Conservation (phyloP, 768 basidiomycete genomes). For the Tremella fuciformis region DNA sequence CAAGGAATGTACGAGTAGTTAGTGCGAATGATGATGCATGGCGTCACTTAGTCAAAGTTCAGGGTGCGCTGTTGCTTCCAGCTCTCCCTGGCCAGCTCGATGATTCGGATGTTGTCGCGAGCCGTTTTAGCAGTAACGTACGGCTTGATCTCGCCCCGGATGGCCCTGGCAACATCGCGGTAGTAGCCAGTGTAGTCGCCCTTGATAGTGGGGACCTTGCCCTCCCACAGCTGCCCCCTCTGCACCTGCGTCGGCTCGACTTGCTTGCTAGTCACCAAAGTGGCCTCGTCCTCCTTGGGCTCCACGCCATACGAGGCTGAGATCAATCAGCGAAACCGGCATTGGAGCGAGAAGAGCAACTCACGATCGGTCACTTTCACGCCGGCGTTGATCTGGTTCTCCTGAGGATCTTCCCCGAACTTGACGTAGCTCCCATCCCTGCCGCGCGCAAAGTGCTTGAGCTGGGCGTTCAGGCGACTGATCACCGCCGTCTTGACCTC, state of each 20-base stretch:
- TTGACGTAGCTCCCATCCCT: background rate
- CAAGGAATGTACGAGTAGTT: too few species aligned
- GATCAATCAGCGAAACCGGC: background rate
- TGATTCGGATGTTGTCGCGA: background rate
- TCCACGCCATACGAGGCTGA: background rate
- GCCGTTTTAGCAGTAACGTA: background rate
- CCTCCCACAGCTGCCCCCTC: background rate
- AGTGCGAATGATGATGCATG: too few species aligned
- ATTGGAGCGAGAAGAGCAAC: slow-evolving; percentile 43
- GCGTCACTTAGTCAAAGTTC: too few species aligned
- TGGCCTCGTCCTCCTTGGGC: background rate
- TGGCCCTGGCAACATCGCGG: background rate
- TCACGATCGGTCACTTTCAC: slow-evolving; percentile 9
- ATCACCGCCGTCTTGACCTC: slow-evolving; percentile 5
- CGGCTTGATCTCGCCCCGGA: background rate
- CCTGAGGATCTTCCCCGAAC: background rate
- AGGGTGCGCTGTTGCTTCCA: too few species aligned
- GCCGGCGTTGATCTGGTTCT: background rate
- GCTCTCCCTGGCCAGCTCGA: background rate
- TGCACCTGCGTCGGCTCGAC: background rate
- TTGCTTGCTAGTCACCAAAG: slow-evolving; percentile 21
- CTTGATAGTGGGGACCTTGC: background rate
- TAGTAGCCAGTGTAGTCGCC: background rate
- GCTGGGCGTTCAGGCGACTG: background rate
- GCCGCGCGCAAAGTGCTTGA: background rate